A percentile compares a stretch with the other conserved stretches of the same genome.
Evolutionary conservation across 2,329 filamentous ascomycete genomes (phyloP).

Genomic region (Aphanoascus verrucosus): DNA sequence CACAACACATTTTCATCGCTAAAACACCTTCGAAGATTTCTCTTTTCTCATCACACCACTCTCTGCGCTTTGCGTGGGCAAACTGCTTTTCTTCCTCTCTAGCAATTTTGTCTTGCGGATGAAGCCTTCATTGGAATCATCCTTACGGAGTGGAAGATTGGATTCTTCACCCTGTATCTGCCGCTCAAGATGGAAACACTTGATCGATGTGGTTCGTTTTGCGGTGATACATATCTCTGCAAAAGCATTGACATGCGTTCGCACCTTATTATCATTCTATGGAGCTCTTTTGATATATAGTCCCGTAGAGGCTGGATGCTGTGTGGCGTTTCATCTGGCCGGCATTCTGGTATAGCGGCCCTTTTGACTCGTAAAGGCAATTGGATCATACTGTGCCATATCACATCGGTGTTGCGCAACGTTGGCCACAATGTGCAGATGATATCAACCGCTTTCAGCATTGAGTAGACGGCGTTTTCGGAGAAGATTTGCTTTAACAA

Average conservation of each 20-base stretch:
- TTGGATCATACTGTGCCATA: neutral
- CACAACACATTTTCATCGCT: neutral
- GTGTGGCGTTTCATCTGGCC: neutral
- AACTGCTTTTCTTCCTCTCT: slow-evolving; percentile 25
- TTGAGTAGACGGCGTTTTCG: neutral
- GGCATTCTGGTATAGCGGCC: too few relatives aligned
- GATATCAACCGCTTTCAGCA: neutral
- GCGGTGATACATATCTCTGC: slow-evolving; percentile 53
- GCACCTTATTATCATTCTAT: neutral
- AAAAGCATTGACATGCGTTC: neutral
- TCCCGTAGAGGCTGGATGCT: neutral
- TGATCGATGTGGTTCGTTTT: slow-evolving; percentile 77
- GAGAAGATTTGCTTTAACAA: slow-evolving; percentile 10
- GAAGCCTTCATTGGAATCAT: slow-evolving; percentile 46
- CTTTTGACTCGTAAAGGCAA: too few relatives aligned
- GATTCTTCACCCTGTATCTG: slow-evolving; percentile 67
- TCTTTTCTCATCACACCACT: slow-evolving; percentile 27
- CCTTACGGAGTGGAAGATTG: slow-evolving; percentile 52
- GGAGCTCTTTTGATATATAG: neutral
- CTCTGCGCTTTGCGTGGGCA: slow-evolving; percentile 33
- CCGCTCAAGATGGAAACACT: slow-evolving; percentile 61
- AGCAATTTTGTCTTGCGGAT: slow-evolving; percentile 25
- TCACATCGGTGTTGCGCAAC: neutral
- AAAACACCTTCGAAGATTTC: neutral
- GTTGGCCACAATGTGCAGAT: slow-evolving; percentile 4